Percentiles rank a stretch among this genome's conserved stretches.
These are phyloP conservation scores for Pseudogymnoascus sp. DNA, from an alignment of 2,329 filamentous ascomycete genomes.

Conservation along the genomic window DNA sequence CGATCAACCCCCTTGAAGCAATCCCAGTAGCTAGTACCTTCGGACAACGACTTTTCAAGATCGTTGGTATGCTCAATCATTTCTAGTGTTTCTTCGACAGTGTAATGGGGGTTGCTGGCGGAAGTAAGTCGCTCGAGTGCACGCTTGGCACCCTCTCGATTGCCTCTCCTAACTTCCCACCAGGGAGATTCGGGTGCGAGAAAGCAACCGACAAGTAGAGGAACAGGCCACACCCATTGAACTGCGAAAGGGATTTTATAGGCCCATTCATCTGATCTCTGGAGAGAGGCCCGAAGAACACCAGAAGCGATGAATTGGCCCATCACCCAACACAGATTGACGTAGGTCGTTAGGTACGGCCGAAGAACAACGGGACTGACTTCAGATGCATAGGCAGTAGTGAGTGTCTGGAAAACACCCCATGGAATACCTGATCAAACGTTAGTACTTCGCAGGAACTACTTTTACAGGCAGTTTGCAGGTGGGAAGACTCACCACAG, in stretches of 20 bases:
- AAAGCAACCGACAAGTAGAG: conserved; percentile 20
- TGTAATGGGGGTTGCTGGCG: conserved; percentile 18
- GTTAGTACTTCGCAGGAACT: background rate
- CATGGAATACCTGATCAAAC: conserved; percentile 35
- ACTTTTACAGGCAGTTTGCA: conserved; percentile 36
- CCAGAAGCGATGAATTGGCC: conserved; percentile 40
- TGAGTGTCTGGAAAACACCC: conserved; percentile 40
- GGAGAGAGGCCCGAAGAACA: conserved; percentile 36
- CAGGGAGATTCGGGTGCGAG: conserved; percentile 11
- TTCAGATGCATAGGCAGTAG: conserved; percentile 31
- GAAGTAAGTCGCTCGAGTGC: conserved; percentile 36
- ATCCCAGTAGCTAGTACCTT: conserved; percentile 41
- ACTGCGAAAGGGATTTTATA: conserved; percentile 40
- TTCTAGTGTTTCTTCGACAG: conserved; percentile 30
- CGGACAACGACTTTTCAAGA: conserved; percentile 39
- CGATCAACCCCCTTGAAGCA: conserved; percentile 42
- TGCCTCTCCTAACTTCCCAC: conserved; percentile 38
- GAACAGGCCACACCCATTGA: conserved; percentile 41
- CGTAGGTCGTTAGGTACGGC: conserved; percentile 43
- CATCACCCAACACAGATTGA: conserved; percentile 45
- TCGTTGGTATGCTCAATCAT: conserved; percentile 51
- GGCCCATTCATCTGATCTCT: conserved; percentile 36
- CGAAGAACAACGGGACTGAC: conserved; percentile 44
- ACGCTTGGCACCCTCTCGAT: conserved; percentile 37
- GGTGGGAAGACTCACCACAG: conserved; percentile 30